Percentiles rank a stretch among this genome's conserved stretches.
Evolutionary conservation across 345 rosid genomes (phyloP).

Genomic region (Camelina neglecta): DNA sequence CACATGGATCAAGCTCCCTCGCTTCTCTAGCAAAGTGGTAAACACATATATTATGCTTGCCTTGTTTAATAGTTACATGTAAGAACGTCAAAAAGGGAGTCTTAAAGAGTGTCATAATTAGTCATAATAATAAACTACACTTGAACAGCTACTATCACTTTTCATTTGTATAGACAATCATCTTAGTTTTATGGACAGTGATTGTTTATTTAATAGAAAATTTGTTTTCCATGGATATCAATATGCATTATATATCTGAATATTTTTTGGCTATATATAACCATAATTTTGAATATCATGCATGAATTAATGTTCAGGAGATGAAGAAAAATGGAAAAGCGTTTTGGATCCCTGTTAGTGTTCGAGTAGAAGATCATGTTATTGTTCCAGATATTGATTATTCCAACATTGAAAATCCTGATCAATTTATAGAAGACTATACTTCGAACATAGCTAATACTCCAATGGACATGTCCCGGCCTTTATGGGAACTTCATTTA

Average conservation of each 20-base stretch:
- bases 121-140: background rate
- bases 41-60: background rate
- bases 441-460: constrained; percentile 55
- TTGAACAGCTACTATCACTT: too few species aligned
- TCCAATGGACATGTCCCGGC: constrained; percentile 59
- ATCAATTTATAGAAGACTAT: constrained; percentile 65
- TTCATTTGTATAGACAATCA: too few species aligned
- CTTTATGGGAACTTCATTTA: constrained; percentile 82
- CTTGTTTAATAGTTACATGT: background rate
- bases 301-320: constrained; percentile 42
- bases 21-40: constrained; percentile 76
- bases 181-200: too few species aligned
- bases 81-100: too few species aligned
- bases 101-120: too few species aligned
- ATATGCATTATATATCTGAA: background rate
- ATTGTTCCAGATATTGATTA: constrained; percentile 44
- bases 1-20: constrained; percentile 68
- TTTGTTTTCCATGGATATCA: background rate
- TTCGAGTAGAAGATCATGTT: constrained; percentile 41
- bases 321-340: constrained; percentile 51
- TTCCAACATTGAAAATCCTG: constrained; percentile 49
- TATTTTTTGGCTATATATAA: background rate
- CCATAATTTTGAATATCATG: constrained; percentile 18
- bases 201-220: too few species aligned
- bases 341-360: constrained; percentile 48